These are phyloP conservation scores for Jaenimonas drosophilae DNA, from an alignment of 208 protist species.

Conservation along the genomic window DNA sequence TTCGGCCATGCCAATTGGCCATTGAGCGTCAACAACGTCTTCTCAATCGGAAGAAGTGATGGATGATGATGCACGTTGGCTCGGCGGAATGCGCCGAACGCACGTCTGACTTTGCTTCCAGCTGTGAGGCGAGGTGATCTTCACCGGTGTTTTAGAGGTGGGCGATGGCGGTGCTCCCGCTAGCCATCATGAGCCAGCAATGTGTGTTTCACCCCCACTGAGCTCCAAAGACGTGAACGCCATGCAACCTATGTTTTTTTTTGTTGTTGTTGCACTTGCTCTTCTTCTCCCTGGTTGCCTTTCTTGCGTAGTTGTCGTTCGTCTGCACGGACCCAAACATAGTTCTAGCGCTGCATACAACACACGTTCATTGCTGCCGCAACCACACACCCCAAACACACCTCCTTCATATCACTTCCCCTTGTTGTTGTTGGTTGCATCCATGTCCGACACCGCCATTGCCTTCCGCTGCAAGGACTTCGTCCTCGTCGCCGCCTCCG, in stretches of 20 bases:
- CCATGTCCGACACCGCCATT: constrained; percentile 83
- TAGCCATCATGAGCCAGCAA: too few relatives aligned
- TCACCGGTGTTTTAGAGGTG: too few relatives aligned
- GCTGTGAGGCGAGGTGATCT: too few relatives aligned
- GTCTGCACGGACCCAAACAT: too few relatives aligned
- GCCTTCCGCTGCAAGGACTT: constrained; percentile 84
- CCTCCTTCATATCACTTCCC: background rate
- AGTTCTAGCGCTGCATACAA: too few relatives aligned
- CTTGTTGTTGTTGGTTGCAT: background rate
- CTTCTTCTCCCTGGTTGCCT: background rate
- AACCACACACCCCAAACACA: too few relatives aligned
- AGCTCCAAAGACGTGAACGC: too few relatives aligned
- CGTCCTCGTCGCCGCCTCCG: constrained; percentile 68
- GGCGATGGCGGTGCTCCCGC: too few relatives aligned
- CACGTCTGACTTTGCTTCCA: too few relatives aligned
- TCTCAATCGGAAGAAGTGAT: constrained; percentile 7
- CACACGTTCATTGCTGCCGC: too few relatives aligned
- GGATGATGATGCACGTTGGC: background rate
- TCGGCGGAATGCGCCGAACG: too few relatives aligned
- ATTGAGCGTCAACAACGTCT: constrained; percentile 32
- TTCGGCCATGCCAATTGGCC: constrained; percentile 45
- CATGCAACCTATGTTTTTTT: constrained; percentile 1
- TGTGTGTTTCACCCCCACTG: too few relatives aligned
- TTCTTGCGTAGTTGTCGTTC: background rate
- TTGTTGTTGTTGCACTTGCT: background rate